These are phyloP conservation scores for Osmanthus fragrans DNA, from an alignment of 257 asterid genomes.

Conservation along the genomic window DNA sequence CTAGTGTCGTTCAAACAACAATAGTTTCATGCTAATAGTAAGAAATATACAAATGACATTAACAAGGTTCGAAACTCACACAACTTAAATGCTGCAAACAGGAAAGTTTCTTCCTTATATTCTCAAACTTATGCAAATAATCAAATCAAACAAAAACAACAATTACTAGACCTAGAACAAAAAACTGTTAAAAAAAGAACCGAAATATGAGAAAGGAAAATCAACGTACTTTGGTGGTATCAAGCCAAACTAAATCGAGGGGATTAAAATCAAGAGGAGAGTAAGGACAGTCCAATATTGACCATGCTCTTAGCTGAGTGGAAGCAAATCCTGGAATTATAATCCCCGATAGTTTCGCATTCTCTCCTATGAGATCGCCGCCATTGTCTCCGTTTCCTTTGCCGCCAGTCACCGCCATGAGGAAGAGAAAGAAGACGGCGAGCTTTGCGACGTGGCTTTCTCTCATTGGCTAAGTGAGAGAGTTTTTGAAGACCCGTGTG, in stretches of 20 bases:
- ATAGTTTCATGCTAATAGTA: not conserved
- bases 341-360: slow-evolving; percentile 75
- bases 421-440: slow-evolving; percentile 39
- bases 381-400: slow-evolving; percentile 34
- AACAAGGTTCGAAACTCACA: not conserved
- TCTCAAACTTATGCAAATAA: not conserved
- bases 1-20: not conserved
- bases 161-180: not conserved
- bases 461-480: slow-evolving; percentile 47
- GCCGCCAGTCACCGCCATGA: slow-evolving; percentile 40
- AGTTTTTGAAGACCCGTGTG: slow-evolving; percentile 30
- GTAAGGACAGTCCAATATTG: slow-evolving; percentile 93
- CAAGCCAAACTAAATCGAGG: slow-evolving; percentile 99
- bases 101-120: not conserved
- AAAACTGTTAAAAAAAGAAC: slow-evolving; percentile 1
- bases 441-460: slow-evolving; percentile 43
- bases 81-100: not conserved
- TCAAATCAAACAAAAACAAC: not conserved
- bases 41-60: not conserved
- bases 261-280: slow-evolving; percentile 97
- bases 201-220: not conserved
- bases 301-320: slow-evolving; percentile 96
- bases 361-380: slow-evolving; percentile 51
- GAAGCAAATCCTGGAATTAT: slow-evolving; percentile 98
- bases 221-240: slow-evolving; percentile 72